Percentiles rank a stretch among this genome's conserved stretches.
Evolutionary conservation across 257 asterid species (phyloP).

Genomic region (Rubia yunnanensis): DNA sequence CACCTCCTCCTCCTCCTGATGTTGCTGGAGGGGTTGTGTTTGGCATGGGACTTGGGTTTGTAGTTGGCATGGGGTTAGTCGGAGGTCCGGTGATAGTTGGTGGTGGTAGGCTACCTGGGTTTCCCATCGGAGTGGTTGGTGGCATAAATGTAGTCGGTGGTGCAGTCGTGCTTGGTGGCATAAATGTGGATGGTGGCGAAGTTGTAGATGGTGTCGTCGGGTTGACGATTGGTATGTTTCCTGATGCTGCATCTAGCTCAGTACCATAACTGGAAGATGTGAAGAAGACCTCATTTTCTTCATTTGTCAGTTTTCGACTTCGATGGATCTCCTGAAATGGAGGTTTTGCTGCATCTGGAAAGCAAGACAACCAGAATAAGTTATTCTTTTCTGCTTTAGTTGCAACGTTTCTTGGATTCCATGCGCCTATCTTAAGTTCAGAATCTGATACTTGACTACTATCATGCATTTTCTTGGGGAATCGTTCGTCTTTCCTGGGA

Average conservation of each 20-base stretch:
- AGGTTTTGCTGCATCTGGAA: conserved; percentile 46
- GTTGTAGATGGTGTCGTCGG: conserved; percentile 42
- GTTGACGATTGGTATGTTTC: conserved; percentile 57
- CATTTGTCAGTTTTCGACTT: conserved; percentile 29
- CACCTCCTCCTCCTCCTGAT: conserved; percentile 4
- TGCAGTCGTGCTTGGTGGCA: background rate
- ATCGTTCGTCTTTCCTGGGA: background rate
- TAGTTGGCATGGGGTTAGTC: conserved; percentile 13
- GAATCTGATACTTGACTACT: background rate
- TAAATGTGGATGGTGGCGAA: background rate
- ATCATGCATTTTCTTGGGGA: background rate
- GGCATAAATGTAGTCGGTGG: background rate
- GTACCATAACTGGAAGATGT: conserved; percentile 27
- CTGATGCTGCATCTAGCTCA: conserved; percentile 33
- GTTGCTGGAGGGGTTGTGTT: conserved; percentile 25
- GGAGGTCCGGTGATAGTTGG: conserved; percentile 8
- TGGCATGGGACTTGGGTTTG: conserved; percentile 19
- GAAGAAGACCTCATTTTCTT: conserved; percentile 29
- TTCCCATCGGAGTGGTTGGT: conserved; percentile 20
- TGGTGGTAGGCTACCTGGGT: conserved; percentile 18
- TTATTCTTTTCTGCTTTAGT: conserved; percentile 12
- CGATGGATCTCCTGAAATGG: conserved; percentile 28
- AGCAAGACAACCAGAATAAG: conserved; percentile 10
- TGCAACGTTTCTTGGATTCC: background rate
- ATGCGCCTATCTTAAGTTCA: background rate